Evolutionary conservation across 2,329 filamentous ascomycete species (phyloP), one percentile per base, ranked within the genome.

Genomic region (Botrytis paeoniae): DNA sequence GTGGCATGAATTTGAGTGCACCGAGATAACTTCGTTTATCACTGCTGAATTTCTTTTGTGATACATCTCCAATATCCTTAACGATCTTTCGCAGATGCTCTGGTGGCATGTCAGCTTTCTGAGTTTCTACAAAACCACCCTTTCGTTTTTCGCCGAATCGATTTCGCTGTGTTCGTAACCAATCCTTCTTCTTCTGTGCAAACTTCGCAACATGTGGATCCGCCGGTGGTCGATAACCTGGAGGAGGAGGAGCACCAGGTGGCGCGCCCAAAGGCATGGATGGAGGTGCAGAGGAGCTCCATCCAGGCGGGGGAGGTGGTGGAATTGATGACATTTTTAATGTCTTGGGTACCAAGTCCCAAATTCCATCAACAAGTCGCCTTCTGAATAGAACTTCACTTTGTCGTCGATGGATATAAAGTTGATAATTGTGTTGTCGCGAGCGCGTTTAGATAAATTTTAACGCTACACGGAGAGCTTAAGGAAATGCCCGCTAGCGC

Each of bases 1-100:
- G 96, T 1, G 96, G 96, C 96, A 99, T 99, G 85, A 98, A 99
- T 84, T 99, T 99, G 76, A 99, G 85, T 48, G 97, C 96, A 75
- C 97, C 97, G 65, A 99, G 88, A 82, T 99, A 99, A 83, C 95
- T 98, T 78, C 96, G 90, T 87, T 99, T 99, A 85, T 99, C 96
- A 81, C 92, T 97, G 77, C 94, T 98, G 86, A 98, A 99, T 83
- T 98, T 98, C 86, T 98, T 98, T 83, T 99, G 97, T 71, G 95
- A 98, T 69, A 99, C 95, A 86, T 99, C 96, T 78, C 97, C 97
- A 81, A 99, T 99, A 83, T 99, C 96, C 82, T 93, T 94, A 74
- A 99, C 95, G 76, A 98, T 98, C 86, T 99, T 99, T 78, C 97
- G 93, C 82, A 99, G 82, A 88, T 99, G 96, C 86, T 98, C 96